Evolutionary conservation across 2,329 filamentous ascomycete genomes (phyloP), one percentile per base, ranked within the genome.

Genomic region (Clarireedia homoeocarpa): DNA sequence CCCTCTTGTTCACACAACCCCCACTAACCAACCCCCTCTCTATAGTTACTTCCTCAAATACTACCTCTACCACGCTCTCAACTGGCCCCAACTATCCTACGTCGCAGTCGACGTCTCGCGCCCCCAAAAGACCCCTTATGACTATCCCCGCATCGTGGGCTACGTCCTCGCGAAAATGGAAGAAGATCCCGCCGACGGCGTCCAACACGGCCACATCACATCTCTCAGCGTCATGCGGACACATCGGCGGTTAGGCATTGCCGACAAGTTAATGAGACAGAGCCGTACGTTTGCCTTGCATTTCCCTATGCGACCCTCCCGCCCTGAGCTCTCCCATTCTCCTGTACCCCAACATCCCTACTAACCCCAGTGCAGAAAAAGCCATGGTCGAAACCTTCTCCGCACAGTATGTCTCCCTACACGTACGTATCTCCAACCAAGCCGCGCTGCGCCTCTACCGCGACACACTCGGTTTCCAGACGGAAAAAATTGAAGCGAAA

Each of bases 151-250:
- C 74, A 95, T 99, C 59, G 94, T 99, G 24, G 94, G 94, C 66
- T 99, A 99, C 71, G 94, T 99, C n/a, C 84, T 99, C 26, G 94
- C 94, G 51, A 99, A 99, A 80, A 99, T 99, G 91, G 94, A 99
- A 74, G 94, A 99, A 77, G 94, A 97, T 72, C 92, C 94, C 6
- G 70, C 86, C 58, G 92, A 97, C 71, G 91, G 91, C 57, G 77
- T 96, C 42, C 88, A 86, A 65, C 94, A 97, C 74, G 94, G 94
- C 15, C 94, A 99, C 75, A 97, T 99, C 69, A 99, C 94, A 47
- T 91, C 86, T 65, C 73, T 99, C 68, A 91, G 86, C 68, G 94
- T 99, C 45, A 99, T 97, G 94, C 80, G 94, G 63, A 99, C 94
- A 63, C 94, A 99, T 74, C 78, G 94, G 58, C 76, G 92, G 54